These are phyloP conservation scores for Colletotrichum caudatum DNA, from an alignment of 2,329 filamentous ascomycete genomes.

Conservation along the genomic window DNA sequence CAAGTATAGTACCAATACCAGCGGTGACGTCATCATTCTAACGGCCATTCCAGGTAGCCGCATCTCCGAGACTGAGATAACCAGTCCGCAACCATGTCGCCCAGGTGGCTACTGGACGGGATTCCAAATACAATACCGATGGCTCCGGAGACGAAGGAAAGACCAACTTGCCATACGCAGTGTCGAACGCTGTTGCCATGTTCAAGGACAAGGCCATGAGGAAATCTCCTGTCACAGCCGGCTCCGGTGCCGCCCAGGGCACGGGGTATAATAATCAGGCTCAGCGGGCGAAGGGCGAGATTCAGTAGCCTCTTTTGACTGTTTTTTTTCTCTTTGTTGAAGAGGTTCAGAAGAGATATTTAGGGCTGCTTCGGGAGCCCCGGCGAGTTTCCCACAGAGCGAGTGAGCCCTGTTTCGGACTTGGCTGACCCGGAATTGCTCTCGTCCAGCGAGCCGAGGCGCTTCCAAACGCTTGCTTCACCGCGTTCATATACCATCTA, in stretches of 20 bases:
- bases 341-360: conserved; percentile 55
- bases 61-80: conserved; percentile 71
- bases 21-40: conserved; percentile 63
- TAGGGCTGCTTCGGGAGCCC: conserved; percentile 45
- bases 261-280: conserved; percentile 64
- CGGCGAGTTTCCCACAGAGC: not conserved
- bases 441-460: conserved; percentile 24
- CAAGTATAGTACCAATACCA: conserved; percentile 60
- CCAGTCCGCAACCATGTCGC: conserved; percentile 61
- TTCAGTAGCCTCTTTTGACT: conserved; percentile 60
- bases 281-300: conserved; percentile 63
- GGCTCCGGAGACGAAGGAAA: conserved; percentile 63
- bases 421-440: conserved; percentile 32
- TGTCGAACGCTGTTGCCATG: conserved; percentile 57
- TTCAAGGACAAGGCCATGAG: conserved; percentile 67
- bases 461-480: conserved; percentile 18
- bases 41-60: conserved; percentile 65
- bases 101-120: conserved; percentile 61
- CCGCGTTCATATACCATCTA: conserved; percentile 66
- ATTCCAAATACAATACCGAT: conserved; percentile 63
- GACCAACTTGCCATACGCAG: conserved; percentile 60
- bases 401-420: conserved; percentile 42
- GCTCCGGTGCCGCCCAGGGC: conserved; percentile 66
- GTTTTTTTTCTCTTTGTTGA: conserved; percentile 61
- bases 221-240: conserved; percentile 68